Conservation (phyloP, 352 stramenopile genomes). For the Sclerospora graminicola region DNA sequence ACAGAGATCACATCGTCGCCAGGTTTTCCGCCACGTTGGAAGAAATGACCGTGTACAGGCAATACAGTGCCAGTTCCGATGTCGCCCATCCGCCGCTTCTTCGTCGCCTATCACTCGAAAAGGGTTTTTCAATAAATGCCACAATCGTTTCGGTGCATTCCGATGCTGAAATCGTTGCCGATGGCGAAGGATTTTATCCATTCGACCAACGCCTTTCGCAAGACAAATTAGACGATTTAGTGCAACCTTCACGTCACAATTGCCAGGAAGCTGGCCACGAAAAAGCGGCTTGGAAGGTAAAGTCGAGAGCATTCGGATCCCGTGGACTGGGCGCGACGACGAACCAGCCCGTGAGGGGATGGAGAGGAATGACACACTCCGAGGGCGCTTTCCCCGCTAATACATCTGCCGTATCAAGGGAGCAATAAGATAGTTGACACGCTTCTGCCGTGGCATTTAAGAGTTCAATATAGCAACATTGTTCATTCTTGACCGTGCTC, state of each 20-base stretch:
- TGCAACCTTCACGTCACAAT: slow-evolving; percentile 13
- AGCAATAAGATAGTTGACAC: slow-evolving; percentile 18
- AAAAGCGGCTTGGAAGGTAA: slow-evolving; percentile 27
- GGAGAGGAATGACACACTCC: slow-evolving; percentile 20
- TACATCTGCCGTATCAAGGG: slow-evolving; percentile 17
- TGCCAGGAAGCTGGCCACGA: slow-evolving; percentile 5
- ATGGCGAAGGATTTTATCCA: slow-evolving; percentile 22
- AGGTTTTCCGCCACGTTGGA: slow-evolving; percentile 11
- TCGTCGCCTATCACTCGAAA: slow-evolving; percentile 15
- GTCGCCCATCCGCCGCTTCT: slow-evolving; percentile 2
- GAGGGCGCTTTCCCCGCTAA: slow-evolving; percentile 18
- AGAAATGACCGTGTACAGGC: slow-evolving; percentile 22
- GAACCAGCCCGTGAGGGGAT: slow-evolving; percentile 24
- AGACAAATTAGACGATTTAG: slow-evolving; percentile 15
- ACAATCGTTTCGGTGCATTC: slow-evolving; percentile 7
- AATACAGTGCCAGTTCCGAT: slow-evolving; percentile 32
- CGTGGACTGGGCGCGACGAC: slow-evolving; percentile 9
- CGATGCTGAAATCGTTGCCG: slow-evolving; percentile 10
- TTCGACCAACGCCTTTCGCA: slow-evolving; percentile 14
- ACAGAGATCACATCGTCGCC: slow-evolving; percentile 29
- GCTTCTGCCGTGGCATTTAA: slow-evolving; percentile 13
- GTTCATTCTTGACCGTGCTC: slow-evolving; percentile 17
- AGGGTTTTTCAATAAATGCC: slow-evolving; percentile 9
- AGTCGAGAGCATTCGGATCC: slow-evolving; percentile 7
- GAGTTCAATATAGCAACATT: slow-evolving; percentile 23